A percentile compares a stretch with the other conserved stretches of the same genome.
phyloP scores from a whole-genome alignment of 148 eudicot genomes.

The Cornus suecica region DNA sequence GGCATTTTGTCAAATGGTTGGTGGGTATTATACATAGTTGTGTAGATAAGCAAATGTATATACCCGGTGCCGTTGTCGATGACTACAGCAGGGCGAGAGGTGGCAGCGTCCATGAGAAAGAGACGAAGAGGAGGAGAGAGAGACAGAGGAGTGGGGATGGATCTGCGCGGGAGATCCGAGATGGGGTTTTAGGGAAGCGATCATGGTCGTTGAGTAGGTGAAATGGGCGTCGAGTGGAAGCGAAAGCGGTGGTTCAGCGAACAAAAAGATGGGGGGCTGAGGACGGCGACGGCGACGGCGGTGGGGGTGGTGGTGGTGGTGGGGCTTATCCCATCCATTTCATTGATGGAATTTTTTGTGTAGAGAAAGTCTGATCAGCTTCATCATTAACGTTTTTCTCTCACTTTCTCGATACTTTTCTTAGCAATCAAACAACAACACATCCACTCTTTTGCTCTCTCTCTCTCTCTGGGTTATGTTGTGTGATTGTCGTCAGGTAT shows the following conservation, averaged over 20 bases:
- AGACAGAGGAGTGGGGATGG: conserved; percentile 20
- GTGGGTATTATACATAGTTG: conserved; percentile 1
- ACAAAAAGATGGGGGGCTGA: background rate
- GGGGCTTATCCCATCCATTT: conserved; percentile 18
- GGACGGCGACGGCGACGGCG: too few relatives aligned
- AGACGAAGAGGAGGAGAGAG: conserved; percentile 17
- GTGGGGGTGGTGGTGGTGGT: background rate
- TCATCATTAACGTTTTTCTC: conserved; percentile 3
- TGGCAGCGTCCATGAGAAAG: conserved; percentile 59
- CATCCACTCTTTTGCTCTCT: background rate
- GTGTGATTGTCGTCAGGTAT: background rate
- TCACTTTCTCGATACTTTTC: conserved; percentile 21
- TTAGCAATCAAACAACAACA: conserved; percentile 28
- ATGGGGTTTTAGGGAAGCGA: conserved; percentile 32
- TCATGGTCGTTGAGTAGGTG: conserved; percentile 40
- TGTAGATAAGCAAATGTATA: background rate
- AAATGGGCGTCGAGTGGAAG: conserved; percentile 9
- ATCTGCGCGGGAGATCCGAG: conserved; percentile 57
- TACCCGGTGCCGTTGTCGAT: conserved; percentile 98
- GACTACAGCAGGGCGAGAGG: conserved; percentile 84
- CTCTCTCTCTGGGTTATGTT: background rate
- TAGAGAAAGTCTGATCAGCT: conserved; percentile 14
- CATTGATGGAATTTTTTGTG: conserved; percentile 11
- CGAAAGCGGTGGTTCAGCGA: conserved; percentile 32
- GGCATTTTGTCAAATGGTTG: conserved; percentile 22